phyloP scores from a whole-genome alignment of 2,329 filamentous ascomycete species.

The Aspergillus neotritici region DNA sequence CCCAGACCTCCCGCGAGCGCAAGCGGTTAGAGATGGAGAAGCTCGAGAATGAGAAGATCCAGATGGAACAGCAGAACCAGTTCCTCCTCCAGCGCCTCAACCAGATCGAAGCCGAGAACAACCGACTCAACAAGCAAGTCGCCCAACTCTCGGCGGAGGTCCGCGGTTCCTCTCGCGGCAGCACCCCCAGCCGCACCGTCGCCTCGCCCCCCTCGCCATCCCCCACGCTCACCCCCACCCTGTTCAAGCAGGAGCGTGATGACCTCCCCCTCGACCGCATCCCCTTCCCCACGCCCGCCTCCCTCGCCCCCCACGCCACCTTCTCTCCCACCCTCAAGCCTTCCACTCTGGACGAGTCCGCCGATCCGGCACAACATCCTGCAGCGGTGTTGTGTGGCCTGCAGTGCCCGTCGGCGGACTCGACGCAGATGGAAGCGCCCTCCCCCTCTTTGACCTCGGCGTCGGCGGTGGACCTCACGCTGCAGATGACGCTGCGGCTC shows the following conservation, averaged over 20 bases:
- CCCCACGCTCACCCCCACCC: slow-evolving; percentile 35
- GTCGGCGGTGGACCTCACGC: slow-evolving; percentile 41
- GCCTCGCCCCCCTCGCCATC: slow-evolving; percentile 30
- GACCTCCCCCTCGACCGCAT: slow-evolving; percentile 38
- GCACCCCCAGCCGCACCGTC: slow-evolving; percentile 30
- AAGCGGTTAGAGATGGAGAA: slow-evolving; percentile 87
- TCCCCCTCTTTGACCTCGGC: slow-evolving; percentile 38
- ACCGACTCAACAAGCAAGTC: slow-evolving; percentile 46
- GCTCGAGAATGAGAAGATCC: slow-evolving; percentile 60
- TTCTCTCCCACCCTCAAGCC: slow-evolving; percentile 37
- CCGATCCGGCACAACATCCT: slow-evolving; percentile 99
- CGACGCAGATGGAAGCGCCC: slow-evolving; percentile 45
- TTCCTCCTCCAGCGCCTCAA: slow-evolving; percentile 61
- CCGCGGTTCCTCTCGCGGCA: slow-evolving; percentile 33
- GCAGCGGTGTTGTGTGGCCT: slow-evolving; percentile 99
- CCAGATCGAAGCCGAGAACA: slow-evolving; percentile 54
- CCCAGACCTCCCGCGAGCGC: slow-evolving; percentile 91
- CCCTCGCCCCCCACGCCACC: slow-evolving; percentile 27
- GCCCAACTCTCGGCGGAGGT: slow-evolving; percentile 46
- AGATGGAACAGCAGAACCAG: slow-evolving; percentile 65
- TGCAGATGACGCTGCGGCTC: slow-evolving; percentile 57
- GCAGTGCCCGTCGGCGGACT: slow-evolving; percentile 90
- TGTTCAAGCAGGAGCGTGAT: slow-evolving; percentile 43
- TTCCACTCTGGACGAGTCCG: slow-evolving; percentile 51
- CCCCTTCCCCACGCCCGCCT: slow-evolving; percentile 33